A percentile compares a stretch with the other conserved stretches of the same genome.
phyloP scores from a whole-genome alignment of 2,329 filamentous ascomycete species.

The Hawksworthiomyces lignivorus region DNA sequence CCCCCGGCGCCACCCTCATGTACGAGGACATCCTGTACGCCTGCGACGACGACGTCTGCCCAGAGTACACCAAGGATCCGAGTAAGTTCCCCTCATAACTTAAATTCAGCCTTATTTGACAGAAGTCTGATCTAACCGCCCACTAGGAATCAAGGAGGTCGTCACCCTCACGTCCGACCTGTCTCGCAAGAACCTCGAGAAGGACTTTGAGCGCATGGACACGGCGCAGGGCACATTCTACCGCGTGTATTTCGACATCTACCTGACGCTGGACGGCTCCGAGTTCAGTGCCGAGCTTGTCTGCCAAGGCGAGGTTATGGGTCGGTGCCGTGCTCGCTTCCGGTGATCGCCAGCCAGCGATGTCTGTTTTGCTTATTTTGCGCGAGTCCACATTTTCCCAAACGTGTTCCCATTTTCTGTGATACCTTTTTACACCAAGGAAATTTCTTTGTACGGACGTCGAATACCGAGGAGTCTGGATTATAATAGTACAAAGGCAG shows the following conservation, averaged over 20 bases:
- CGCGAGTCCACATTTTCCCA: too few species aligned
- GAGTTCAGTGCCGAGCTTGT: constrained; percentile 98
- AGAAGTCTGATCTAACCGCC: not conserved
- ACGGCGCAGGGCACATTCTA: constrained; percentile 96
- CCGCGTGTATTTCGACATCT: constrained; percentile 71
- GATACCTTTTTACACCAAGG: too few species aligned
- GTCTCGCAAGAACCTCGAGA: constrained; percentile 96
- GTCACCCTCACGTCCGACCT: constrained; percentile 96
- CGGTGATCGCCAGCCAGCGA: constrained; percentile 34
- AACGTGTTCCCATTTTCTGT: too few species aligned
- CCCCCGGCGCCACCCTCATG: constrained; percentile 94
- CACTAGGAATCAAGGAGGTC: constrained; percentile 91
- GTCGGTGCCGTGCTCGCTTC: constrained; percentile 87
- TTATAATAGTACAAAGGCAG: too few species aligned
- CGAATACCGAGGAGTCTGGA: too few species aligned
- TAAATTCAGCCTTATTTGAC: not conserved
- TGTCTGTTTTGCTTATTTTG: not conserved
- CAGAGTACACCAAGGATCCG: constrained; percentile 98
- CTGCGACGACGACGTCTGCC: constrained; percentile 95
- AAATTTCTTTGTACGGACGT: too few species aligned
- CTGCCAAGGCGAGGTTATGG: constrained; percentile 99
- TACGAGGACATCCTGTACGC: constrained; percentile 98
- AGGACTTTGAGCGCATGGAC: constrained; percentile 99
- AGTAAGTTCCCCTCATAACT: constrained; percentile 63
- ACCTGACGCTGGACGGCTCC: constrained; percentile 90